Evolutionary conservation across 805 yeast genomes (phyloP).

Genomic region (Henningerozyma blattae): DNA sequence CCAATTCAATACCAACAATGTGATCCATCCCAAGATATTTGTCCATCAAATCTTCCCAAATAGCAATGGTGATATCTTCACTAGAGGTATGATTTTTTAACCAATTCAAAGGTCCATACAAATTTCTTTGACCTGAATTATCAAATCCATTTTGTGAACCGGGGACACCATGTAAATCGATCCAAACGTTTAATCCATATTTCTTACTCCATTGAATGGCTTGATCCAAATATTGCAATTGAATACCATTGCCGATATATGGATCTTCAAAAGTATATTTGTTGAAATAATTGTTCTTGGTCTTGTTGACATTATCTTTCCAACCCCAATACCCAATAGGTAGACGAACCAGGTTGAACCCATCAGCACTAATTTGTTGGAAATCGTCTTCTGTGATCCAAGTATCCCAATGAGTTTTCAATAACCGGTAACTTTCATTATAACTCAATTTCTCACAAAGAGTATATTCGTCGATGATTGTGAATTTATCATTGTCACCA

Average conservation of each 20-base stretch:
- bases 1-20: constrained; percentile 56
- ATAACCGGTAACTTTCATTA: constrained; percentile 29
- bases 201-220: constrained; percentile 59
- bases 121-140: constrained; percentile 57
- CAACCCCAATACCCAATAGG: constrained; percentile 83
- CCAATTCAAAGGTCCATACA: constrained; percentile 31
- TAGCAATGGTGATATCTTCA: constrained; percentile 36
- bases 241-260: constrained; percentile 44
- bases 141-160: constrained; percentile 85
- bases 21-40: constrained; percentile 38
- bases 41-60: constrained; percentile 36
- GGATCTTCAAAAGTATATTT: constrained; percentile 37
- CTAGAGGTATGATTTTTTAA: constrained; percentile 26
- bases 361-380: constrained; percentile 34
- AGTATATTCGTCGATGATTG: constrained; percentile 44
- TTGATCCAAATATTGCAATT: constrained; percentile 47
- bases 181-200: constrained; percentile 52
- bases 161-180: constrained; percentile 73
- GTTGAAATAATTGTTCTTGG: constrained; percentile 7
- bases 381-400: constrained; percentile 53
- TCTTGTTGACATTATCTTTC: constrained; percentile 21
- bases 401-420: constrained; percentile 42
- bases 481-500: neutral
- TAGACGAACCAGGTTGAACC: constrained; percentile 59
- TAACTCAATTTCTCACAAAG: constrained; percentile 38